A percentile compares a stretch with the other conserved stretches of the same genome.
Conservation (phyloP, 306 rosid species). For the Abrus precatorius region DNA sequence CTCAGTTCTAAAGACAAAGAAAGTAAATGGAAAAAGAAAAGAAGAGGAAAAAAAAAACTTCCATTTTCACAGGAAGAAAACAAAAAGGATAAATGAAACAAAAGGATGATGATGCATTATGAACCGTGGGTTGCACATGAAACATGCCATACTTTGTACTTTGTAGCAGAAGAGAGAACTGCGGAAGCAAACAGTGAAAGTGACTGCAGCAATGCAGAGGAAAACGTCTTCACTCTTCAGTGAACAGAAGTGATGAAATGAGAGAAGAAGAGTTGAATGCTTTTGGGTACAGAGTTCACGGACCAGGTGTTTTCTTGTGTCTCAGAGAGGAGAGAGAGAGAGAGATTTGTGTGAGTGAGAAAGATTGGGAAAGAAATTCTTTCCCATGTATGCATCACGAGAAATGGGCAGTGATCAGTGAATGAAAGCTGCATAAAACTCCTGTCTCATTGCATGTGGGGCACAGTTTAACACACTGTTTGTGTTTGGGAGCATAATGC, state of each 20-base stretch:
- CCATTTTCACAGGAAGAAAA: constrained; percentile 36
- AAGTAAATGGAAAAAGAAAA: neutral
- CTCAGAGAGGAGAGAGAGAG: constrained; percentile 37
- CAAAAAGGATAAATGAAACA: constrained; percentile 56
- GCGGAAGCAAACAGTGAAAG: constrained; percentile 52
- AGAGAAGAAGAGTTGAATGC: constrained; percentile 38
- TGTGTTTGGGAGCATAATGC: constrained; percentile 36
- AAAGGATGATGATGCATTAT: constrained; percentile 45
- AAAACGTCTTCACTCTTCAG: constrained; percentile 33
- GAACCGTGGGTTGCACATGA: constrained; percentile 52
- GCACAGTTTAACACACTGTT: constrained; percentile 30
- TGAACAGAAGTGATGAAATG: constrained; percentile 50
- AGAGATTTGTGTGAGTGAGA: constrained; percentile 50
- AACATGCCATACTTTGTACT: constrained; percentile 49
- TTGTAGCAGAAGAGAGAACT: constrained; percentile 37
- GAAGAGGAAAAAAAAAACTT: constrained; percentile 33
- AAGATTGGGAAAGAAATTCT: constrained; percentile 43
- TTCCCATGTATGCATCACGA: constrained; percentile 67
- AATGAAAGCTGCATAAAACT: constrained; percentile 65
- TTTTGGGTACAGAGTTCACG: constrained; percentile 61
- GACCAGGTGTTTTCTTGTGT: constrained; percentile 70
- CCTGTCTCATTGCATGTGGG: constrained; percentile 56
- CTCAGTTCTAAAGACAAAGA: neutral
- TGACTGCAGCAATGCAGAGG: constrained; percentile 43
- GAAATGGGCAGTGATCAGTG: constrained; percentile 71